Evolutionary conservation across 352 stramenopile genomes (phyloP).

Genomic region (Phytopythium ostracodes): DNA sequence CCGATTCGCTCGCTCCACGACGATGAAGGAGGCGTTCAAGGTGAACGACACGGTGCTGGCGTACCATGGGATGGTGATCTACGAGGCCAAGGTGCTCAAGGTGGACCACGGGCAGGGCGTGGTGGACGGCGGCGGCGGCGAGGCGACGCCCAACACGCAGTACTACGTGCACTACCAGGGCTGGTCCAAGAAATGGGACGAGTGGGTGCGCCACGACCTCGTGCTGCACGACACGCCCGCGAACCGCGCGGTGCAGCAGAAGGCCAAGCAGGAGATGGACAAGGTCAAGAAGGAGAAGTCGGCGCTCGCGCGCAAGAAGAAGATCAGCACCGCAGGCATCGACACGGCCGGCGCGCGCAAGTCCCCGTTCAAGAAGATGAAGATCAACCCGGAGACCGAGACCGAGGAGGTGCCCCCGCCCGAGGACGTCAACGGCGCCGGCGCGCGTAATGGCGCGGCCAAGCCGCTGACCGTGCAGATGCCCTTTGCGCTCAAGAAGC

Average conservation of each 20-base stretch:
- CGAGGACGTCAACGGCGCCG: constrained; percentile 12
- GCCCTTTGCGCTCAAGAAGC: constrained; percentile 90
- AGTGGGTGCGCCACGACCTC: constrained; percentile 77
- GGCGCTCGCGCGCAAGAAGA: constrained; percentile 42
- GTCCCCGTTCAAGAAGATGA: constrained; percentile 77
- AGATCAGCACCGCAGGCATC: constrained; percentile 58
- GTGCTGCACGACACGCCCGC: constrained; percentile 64
- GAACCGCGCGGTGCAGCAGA: constrained; percentile 53
- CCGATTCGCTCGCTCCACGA: background rate
- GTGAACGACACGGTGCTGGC: constrained; percentile 72
- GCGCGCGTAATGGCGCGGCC: constrained; percentile 3
- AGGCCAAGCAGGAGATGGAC: constrained; percentile 36
- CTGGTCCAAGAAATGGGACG: constrained; percentile 91
- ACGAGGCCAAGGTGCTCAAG: constrained; percentile 82
- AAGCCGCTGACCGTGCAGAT: constrained; percentile 78
- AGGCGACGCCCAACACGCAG: constrained; percentile 30
- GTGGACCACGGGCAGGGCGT: constrained; percentile 71
- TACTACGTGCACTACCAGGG: constrained; percentile 92
- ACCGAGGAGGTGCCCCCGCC: constrained; percentile 50
- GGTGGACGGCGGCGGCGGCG: constrained; percentile 21
- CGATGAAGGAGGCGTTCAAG: constrained; percentile 23
- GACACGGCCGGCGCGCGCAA: constrained; percentile 46
- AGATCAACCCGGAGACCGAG: constrained; percentile 57
- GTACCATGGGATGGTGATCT: constrained; percentile 82
- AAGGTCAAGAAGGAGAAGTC: constrained; percentile 66